Conservation (phyloP, 2,329 filamentous ascomycete species). For the Colletotrichum sp. region DNA sequence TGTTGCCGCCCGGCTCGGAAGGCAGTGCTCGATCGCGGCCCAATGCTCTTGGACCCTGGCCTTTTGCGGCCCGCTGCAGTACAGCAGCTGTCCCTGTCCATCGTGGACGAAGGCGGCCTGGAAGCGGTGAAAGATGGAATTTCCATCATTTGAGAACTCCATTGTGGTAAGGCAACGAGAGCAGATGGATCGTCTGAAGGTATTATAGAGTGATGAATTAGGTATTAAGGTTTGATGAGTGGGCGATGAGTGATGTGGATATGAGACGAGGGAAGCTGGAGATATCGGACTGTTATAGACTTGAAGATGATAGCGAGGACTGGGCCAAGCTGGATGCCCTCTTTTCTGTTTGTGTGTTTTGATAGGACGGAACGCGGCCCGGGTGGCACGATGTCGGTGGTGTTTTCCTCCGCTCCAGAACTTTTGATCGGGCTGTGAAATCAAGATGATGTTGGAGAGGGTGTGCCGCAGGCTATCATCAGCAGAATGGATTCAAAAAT, state of each 20-base stretch:
- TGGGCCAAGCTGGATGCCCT: not conserved
- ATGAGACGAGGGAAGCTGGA: not conserved
- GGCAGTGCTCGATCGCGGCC: not conserved
- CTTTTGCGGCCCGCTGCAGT: constrained; percentile 3
- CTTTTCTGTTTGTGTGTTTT: not conserved
- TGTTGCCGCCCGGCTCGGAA: not conserved
- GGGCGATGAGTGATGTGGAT: not conserved
- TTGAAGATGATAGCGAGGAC: not conserved
- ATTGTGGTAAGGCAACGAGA: not conserved
- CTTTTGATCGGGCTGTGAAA: not conserved
- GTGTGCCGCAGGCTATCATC: not conserved
- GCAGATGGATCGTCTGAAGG: not conserved
- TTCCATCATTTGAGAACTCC: constrained; percentile 20
- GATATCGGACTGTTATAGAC: not conserved
- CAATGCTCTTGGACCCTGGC: constrained; percentile 2
- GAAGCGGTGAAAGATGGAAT: constrained; percentile 19
- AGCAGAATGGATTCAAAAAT: not conserved
- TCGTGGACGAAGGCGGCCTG: constrained; percentile 15
- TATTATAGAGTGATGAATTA: not conserved
- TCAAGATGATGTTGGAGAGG: not conserved
- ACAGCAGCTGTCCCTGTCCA: constrained; percentile 9
- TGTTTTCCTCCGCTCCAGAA: not conserved
- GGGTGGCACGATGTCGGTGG: not conserved
- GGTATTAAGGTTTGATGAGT: not conserved
- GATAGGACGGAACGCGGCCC: not conserved